These are phyloP conservation scores for Scheffersomyces stambukii DNA, from an alignment of 1,139 yeast genomes.

Conservation along the genomic window DNA sequence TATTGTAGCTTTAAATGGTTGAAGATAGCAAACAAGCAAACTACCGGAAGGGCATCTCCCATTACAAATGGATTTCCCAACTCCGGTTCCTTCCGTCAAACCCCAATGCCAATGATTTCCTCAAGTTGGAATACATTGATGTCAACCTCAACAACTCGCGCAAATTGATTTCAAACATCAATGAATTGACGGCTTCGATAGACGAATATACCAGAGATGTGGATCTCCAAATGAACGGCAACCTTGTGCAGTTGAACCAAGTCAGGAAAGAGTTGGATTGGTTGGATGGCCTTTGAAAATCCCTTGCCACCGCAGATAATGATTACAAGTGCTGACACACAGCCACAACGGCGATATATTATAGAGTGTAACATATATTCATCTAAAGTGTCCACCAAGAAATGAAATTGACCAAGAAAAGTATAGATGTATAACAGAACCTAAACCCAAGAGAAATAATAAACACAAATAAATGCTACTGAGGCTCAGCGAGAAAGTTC, in stretches of 20 bases:
- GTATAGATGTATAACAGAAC: too few species aligned
- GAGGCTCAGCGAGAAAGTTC: too few species aligned
- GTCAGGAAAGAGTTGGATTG: slow-evolving; percentile 27
- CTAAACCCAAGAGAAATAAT: slow-evolving; percentile 1
- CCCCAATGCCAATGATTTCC: slow-evolving; percentile 33
- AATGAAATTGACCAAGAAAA: too few species aligned
- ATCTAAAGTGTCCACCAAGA: too few species aligned
- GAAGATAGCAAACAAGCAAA: too few species aligned
- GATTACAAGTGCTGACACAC: too few species aligned
- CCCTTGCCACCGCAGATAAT: too few species aligned
- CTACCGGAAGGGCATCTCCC: too few species aligned
- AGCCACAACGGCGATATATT: too few species aligned
- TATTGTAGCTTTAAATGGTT: too few species aligned
- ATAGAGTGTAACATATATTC: too few species aligned
- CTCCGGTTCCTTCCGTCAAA: slow-evolving; percentile 39
- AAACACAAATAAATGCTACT: too few species aligned
- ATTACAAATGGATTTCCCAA: slow-evolving; percentile 27
- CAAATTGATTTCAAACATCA: slow-evolving; percentile 31
- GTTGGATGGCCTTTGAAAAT: slow-evolving; percentile 17
- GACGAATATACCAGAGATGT: slow-evolving; percentile 15
- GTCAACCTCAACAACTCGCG: slow-evolving; percentile 43
- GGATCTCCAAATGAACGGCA: slow-evolving; percentile 24
- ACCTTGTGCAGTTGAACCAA: slow-evolving; percentile 22
- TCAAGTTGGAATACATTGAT: slow-evolving; percentile 43
- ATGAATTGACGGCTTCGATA: slow-evolving; percentile 20